Base-by-base conservation (phyloP, 768 basidiomycete genomes). In the Naganishia randhawae region DNA sequence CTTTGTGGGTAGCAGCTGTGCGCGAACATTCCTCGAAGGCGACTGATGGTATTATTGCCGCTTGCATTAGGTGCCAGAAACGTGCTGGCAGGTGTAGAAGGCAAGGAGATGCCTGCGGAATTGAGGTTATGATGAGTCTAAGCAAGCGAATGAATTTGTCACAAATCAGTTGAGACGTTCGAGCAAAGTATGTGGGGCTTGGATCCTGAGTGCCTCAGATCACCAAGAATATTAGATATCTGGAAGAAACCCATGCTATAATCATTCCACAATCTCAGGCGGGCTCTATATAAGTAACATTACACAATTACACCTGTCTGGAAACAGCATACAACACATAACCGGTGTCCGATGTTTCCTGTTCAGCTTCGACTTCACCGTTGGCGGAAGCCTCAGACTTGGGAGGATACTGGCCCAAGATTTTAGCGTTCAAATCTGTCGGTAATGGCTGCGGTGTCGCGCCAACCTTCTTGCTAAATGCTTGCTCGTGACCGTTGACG, bases 371-470 rank as follows among this genome's bases (percentile, higher is more conserved):
- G 8, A 14, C 48, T 29, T 55, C 66, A 2, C 62, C 63, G 42
- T 64, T 45, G 63, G 10, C 31, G 13, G 63, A 8, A 9, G 31
- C 63, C n/a, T 64, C 50, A 17, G 45, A 67, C 75, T 75, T 69
- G 50, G 62, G 63, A 79, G 91, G 91, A 81, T 95, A 92, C 80
- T 90, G 88, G 63, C 89, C 85, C 71, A 95, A 80, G 52, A 88
- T 75, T 72, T 83, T 78, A 42, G 25, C 82, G 84, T 29, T 82
- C 79, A 71, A 81, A 72, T 85, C 57, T 10, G 31, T 82, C 71
- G 82, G 83, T 42, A 84, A 82, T 72, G 89, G 86, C 3, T 79
- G 77, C 2, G 91, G 92, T 13, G 87, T 82, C 69, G 85, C 86
- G 53, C 92, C 85, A 31, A 92, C 85, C 37, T 89, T 89, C 81